Base-by-base conservation (phyloP, 495 filamentous ascomycete species). In the Aspergillus nidulans region DNA sequence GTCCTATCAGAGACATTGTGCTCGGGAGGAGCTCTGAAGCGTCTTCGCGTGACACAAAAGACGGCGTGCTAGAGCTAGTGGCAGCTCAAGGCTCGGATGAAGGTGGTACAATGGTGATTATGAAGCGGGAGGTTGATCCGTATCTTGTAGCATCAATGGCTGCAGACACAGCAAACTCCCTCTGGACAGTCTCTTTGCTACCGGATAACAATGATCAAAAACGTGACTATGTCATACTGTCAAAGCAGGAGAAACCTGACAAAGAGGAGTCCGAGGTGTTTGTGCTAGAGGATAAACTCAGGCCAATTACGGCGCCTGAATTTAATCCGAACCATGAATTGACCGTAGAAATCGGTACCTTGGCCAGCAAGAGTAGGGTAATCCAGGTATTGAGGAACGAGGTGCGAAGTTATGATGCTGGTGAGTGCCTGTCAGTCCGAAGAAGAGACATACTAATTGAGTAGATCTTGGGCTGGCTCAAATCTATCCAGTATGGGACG, bases 401-500 rank as follows among this genome's bases (percentile, higher is more conserved):
- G 60, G 82, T 98, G 13, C 78, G 91, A 42, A 89, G 83, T 52
- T 97, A 95, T 63, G 91, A 97, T 65, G 85, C 82, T 67, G 86
- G 90, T 95, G 74, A 79, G 85, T 74, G 30, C 8, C 21, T 7
- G 26, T 8, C 32, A 16, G 23, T 40, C 12, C 12, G 51, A 21
- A 46, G 5, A 39, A 41, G 20, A 28, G n/a, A 23, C n/a, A 23
- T 43, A 52, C 58, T 67, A 13, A 55, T 42, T 4, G 53, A 41
- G 9, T 61, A 92, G 90, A 96, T 65, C 75, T 97, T 43, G 85
- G 86, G 9, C 77, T 99, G 32, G 80, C 84, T 41, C 92, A 97
- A 64, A 97, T 97, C 26, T 80, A 96, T 52, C 90, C 91, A 2
- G 85, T 97, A 74, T 80, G 83, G 52, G 92, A 97, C 57, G 94